phyloP scores from a whole-genome alignment of 495 filamentous ascomycete genomes.

The Penicillium flavigenum region DNA sequence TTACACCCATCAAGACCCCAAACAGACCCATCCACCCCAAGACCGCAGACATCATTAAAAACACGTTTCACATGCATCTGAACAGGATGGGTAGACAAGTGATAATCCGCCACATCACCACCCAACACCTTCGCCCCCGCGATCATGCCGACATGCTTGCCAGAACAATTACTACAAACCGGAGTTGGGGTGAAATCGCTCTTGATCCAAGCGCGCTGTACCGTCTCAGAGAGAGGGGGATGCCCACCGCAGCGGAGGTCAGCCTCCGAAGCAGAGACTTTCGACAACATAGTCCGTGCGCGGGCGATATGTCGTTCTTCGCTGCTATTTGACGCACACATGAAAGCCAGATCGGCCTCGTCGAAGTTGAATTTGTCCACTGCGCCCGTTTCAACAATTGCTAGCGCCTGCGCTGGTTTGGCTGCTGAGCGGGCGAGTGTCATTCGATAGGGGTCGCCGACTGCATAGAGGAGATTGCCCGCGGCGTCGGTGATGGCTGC shows the following conservation, averaged over 20 bases:
- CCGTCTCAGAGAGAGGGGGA: slow-evolving; percentile 28
- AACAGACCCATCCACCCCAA: slow-evolving; percentile 14
- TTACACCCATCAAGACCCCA: slow-evolving; percentile 46
- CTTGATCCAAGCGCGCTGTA: slow-evolving; percentile 40
- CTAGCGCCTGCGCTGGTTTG: slow-evolving; percentile 42
- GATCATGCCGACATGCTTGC: slow-evolving; percentile 44
- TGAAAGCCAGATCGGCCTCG: slow-evolving; percentile 40
- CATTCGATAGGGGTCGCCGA: slow-evolving; percentile 38
- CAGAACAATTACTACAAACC: slow-evolving; percentile 42
- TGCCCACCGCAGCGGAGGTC: slow-evolving; percentile 42
- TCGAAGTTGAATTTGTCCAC: slow-evolving; percentile 35
- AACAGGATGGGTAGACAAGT: slow-evolving; percentile 30
- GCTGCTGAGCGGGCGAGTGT: slow-evolving; percentile 44
- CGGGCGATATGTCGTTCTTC: slow-evolving; percentile 38
- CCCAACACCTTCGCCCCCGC: slow-evolving; percentile 36
- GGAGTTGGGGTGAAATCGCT: slow-evolving; percentile 32
- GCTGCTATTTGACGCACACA: slow-evolving; percentile 48
- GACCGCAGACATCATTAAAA: slow-evolving; percentile 30
- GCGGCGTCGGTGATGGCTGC: slow-evolving; percentile 35
- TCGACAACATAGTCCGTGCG: slow-evolving; percentile 34
- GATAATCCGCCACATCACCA: slow-evolving; percentile 28
- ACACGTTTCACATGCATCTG: slow-evolving; percentile 30
- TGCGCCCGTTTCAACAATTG: slow-evolving; percentile 35
- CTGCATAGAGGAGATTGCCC: slow-evolving; percentile 32
- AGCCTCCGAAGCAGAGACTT: slow-evolving; percentile 23